Percentiles rank a stretch among this genome's conserved stretches.
phyloP scores from a whole-genome alignment of 768 basidiomycete species.

The Strobilomyces confusus region DNA sequence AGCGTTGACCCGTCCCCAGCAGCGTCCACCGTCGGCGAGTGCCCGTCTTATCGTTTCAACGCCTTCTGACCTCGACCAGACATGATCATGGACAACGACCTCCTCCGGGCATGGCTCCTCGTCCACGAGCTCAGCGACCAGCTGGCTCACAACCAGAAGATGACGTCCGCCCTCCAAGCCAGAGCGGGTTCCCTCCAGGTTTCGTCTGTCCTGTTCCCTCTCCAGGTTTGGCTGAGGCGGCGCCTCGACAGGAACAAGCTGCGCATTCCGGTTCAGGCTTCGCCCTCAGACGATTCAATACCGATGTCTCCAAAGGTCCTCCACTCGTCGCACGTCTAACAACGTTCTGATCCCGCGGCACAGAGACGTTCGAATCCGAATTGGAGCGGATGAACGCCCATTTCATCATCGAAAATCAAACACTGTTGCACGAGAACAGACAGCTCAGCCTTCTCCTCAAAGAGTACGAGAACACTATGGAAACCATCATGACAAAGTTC shows the following conservation, averaged over 20 bases:
- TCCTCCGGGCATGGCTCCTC: constrained; percentile 73
- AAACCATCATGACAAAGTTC: constrained; percentile 96
- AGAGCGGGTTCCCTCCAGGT: constrained; percentile 78
- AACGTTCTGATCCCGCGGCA: constrained; percentile 15
- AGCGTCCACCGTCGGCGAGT: constrained; percentile 1
- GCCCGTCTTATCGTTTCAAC: too few relatives aligned
- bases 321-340: not conserved
- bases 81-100: constrained; percentile 61
- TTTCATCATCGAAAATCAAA: constrained; percentile 91
- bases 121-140: constrained; percentile 81
- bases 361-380: constrained; percentile 91
- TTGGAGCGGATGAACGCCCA: constrained; percentile 87
- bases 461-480: constrained; percentile 93
- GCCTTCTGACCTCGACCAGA: not conserved
- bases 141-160: constrained; percentile 75
- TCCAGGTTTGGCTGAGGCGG: constrained; percentile 7
- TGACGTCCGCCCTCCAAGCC: constrained; percentile 61
- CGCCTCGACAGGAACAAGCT: constrained; percentile 61
- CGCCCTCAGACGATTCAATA: constrained; percentile 77
- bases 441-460: constrained; percentile 85
- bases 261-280: constrained; percentile 68
- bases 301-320: constrained; percentile 79
- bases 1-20: too few relatives aligned
- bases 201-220: constrained; percentile 28
- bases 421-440: constrained; percentile 90